Evolutionary conservation across 2,329 filamentous ascomycete species (phyloP).

Genomic region (Colletotrichum eremochloae): DNA sequence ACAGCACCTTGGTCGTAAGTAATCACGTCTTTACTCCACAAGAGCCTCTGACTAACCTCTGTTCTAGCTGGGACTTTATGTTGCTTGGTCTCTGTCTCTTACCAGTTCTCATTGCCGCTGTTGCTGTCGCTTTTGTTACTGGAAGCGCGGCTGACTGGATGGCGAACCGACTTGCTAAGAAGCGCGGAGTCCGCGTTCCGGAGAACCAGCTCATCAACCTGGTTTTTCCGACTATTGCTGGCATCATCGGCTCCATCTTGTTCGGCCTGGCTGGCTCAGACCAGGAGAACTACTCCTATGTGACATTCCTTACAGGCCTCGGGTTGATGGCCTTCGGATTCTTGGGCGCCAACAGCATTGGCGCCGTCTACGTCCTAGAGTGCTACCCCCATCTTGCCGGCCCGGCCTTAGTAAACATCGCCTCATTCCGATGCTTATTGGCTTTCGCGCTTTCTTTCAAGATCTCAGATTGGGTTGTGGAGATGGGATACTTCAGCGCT

Average conservation of each 20-base stretch:
- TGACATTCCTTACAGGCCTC: constrained; percentile 46
- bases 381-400: constrained; percentile 49
- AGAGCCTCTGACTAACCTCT: not conserved
- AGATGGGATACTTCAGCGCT: constrained; percentile 46
- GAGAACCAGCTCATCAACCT: constrained; percentile 52
- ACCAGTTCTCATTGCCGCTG: constrained; percentile 48
- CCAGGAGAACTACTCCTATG: constrained; percentile 45
- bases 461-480: constrained; percentile 47
- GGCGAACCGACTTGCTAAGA: constrained; percentile 48
- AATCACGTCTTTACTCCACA: rapidly evolving
- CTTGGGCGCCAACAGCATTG: constrained; percentile 46
- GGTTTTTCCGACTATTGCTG: constrained; percentile 47
- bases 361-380: constrained; percentile 51
- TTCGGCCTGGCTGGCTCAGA: constrained; percentile 49
- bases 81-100: constrained; percentile 48
- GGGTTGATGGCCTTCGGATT: constrained; percentile 49
- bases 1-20: constrained; percentile 39
- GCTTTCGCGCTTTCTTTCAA: constrained; percentile 49
- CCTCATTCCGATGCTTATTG: constrained; percentile 49
- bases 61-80: constrained; percentile 47
- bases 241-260: constrained; percentile 49
- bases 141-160: constrained; percentile 49
- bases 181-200: constrained; percentile 47
- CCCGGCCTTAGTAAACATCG: constrained; percentile 51
- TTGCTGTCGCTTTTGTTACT: constrained; percentile 50